These are phyloP conservation scores for Colletotrichum horii DNA, from an alignment of 2,329 filamentous ascomycete species.

Conservation along the genomic window DNA sequence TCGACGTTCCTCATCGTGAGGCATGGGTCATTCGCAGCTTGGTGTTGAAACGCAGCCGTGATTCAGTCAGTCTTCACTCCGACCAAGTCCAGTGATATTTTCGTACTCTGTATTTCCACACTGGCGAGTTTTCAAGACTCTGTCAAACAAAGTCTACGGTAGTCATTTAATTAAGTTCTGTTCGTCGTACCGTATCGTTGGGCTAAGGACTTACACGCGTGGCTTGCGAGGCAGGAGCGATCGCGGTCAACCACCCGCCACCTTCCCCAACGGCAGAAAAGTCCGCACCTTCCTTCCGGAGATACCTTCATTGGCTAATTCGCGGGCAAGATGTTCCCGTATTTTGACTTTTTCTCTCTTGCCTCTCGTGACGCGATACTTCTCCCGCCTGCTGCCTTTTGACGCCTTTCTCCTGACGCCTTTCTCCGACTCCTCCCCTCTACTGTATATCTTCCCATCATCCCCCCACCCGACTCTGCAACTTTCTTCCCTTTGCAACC, in stretches of 20 bases:
- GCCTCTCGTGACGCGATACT: not conserved
- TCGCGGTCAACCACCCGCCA: not conserved
- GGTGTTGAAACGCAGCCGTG: not conserved
- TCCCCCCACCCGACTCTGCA: not conserved
- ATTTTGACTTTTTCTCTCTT: not conserved
- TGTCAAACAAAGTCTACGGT: not conserved
- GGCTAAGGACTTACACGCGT: no score
- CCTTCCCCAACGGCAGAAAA: not conserved
- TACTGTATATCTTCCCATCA: not conserved
- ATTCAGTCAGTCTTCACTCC: not conserved
- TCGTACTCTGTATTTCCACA: not conserved
- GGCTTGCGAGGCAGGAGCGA: no score
- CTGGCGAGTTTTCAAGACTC: not conserved
- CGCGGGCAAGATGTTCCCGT: no score
- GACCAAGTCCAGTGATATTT: not conserved
- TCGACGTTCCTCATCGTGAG: not conserved
- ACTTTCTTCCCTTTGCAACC: not conserved
- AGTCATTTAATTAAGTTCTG: not conserved
- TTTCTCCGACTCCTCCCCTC: not conserved
- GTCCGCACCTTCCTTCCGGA: not conserved
- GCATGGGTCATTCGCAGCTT: not conserved
- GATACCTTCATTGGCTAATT: not conserved
- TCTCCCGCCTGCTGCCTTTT: not conserved
- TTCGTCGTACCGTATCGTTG: rapidly evolving
- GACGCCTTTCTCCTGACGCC: no score